These are phyloP conservation scores for Fusarium circinatum DNA, from an alignment of 2,329 filamentous ascomycete species.

Conservation along the genomic window DNA sequence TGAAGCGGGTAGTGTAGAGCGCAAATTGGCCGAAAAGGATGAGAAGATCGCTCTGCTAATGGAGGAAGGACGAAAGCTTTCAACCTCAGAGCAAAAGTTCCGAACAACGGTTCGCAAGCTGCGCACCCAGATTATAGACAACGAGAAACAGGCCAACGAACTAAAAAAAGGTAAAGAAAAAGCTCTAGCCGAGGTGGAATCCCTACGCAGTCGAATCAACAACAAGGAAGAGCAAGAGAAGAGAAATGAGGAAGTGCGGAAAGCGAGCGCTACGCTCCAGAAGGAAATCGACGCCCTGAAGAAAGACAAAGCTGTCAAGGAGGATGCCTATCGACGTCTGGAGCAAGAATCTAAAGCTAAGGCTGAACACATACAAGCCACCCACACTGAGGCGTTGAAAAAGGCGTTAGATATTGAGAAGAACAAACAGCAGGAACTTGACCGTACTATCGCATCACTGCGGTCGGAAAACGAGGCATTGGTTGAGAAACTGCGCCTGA, in stretches of 20 bases:
- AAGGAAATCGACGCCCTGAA: conserved; percentile 51
- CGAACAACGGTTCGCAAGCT: conserved; percentile 86
- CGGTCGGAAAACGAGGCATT: conserved; percentile 82
- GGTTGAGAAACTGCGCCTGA: conserved; percentile 74
- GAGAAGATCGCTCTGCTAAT: conserved; percentile 89
- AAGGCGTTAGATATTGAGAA: conserved; percentile 76
- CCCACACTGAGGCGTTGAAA: conserved; percentile 72
- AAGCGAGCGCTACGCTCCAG: conserved; percentile 63
- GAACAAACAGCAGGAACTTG: conserved; percentile 63
- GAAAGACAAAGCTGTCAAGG: conserved; percentile 68
- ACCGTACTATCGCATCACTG: conserved; percentile 70
- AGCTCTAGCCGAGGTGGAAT: conserved; percentile 60
- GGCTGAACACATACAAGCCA: conserved; percentile 69
- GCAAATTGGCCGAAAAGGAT: conserved; percentile 88
- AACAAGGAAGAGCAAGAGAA: conserved; percentile 67
- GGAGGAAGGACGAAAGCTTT: conserved; percentile 90
- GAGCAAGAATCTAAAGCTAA: conserved; percentile 76
- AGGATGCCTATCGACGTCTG: conserved; percentile 73
- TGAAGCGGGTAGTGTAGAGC: conserved; percentile 73
- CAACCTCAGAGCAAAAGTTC: conserved; percentile 86
- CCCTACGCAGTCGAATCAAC: conserved; percentile 58
- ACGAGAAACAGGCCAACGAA: conserved; percentile 72
- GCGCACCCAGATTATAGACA: conserved; percentile 70
- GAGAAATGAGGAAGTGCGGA: conserved; percentile 57
- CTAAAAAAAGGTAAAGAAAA: conserved; percentile 69